These are phyloP conservation scores for Leccinum ochraceum DNA, from an alignment of 768 basidiomycete species.

Conservation along the genomic window DNA sequence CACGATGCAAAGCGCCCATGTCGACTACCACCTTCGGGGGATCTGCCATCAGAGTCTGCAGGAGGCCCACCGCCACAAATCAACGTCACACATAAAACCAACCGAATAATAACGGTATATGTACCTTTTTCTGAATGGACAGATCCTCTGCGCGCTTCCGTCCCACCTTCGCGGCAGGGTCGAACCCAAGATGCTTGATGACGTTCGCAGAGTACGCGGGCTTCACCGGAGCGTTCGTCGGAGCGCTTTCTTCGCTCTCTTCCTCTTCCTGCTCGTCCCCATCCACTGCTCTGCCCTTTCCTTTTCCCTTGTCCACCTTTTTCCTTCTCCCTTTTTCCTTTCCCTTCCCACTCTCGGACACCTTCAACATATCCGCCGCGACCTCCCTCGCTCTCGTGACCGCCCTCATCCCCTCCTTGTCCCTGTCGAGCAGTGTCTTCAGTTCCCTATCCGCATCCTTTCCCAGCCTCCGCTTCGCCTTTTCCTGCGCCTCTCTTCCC, in stretches of 20 bases:
- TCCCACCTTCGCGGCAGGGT: constrained; percentile 64
- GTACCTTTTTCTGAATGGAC: constrained; percentile 60
- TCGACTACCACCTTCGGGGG: constrained; percentile 64
- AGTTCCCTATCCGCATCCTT: constrained; percentile 64
- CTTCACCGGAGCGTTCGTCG: constrained; percentile 32
- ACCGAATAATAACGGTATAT: not conserved
- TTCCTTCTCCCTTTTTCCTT: constrained; percentile 23
- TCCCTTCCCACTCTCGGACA: constrained; percentile 16
- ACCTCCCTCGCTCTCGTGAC: constrained; percentile 63
- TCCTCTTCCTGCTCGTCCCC: constrained; percentile 3
- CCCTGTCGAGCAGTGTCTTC: constrained; percentile 58
- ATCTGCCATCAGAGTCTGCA: constrained; percentile 71
- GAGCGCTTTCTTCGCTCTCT: constrained; percentile 16
- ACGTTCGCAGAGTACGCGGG: constrained; percentile 63
- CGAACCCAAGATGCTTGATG: constrained; percentile 76
- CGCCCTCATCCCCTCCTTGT: constrained; percentile 66
- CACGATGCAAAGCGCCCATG: constrained; percentile 79
- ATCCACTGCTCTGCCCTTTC: constrained; percentile 12
- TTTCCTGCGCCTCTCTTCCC: constrained; percentile 76
- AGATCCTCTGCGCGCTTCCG: constrained; percentile 41
- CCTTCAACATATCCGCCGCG: constrained; percentile 30
- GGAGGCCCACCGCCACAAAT: constrained; percentile 55
- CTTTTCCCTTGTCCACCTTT: constrained; percentile 19
- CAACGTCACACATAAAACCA: not conserved
- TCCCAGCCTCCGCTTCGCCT: constrained; percentile 51